phyloP scores from a whole-genome alignment of 2,329 filamentous ascomycete genomes.

The Mycosphaerella sp. region DNA sequence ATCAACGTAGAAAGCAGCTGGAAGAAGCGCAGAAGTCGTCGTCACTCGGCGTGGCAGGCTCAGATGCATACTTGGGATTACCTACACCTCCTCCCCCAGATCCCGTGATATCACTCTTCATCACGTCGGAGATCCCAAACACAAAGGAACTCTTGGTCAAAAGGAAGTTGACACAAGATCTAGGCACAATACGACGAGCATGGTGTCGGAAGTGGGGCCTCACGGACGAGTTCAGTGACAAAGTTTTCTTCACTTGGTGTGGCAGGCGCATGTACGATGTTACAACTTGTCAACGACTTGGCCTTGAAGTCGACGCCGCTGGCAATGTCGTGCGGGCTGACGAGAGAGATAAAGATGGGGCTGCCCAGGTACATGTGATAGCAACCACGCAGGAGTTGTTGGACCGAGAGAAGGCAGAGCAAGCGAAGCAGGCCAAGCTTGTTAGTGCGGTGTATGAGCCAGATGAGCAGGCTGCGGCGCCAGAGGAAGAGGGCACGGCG shows the following conservation, averaged over 20 bases:
- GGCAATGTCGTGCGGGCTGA: slow-evolving; percentile 40
- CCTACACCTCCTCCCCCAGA: slow-evolving; percentile 36
- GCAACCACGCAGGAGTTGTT: slow-evolving; percentile 66
- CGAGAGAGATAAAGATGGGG: slow-evolving; percentile 45
- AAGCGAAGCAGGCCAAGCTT: slow-evolving; percentile 31
- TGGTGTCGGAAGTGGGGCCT: slow-evolving; percentile 63
- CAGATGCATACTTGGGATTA: slow-evolving; percentile 1
- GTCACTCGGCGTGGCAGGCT: slow-evolving; percentile 7
- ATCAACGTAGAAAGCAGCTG: slow-evolving; percentile 9
- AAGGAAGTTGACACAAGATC: slow-evolving; percentile 59
- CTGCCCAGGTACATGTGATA: slow-evolving; percentile 63
- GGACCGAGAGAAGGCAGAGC: slow-evolving; percentile 46
- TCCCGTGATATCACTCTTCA: slow-evolving; percentile 56
- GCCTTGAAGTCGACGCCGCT: slow-evolving; percentile 47
- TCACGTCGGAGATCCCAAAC: slow-evolving; percentile 60
- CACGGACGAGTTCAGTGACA: slow-evolving; percentile 43
- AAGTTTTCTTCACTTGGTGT: slow-evolving; percentile 74
- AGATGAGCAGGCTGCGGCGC: slow-evolving; percentile 8
- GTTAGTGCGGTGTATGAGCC: slow-evolving; percentile 3
- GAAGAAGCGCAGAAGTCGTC: slow-evolving; percentile 10
- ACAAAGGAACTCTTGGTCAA: slow-evolving; percentile 58
- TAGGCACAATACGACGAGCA: slow-evolving; percentile 60
- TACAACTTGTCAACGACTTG: slow-evolving; percentile 66
- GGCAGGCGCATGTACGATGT: slow-evolving; percentile 64
- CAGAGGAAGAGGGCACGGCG: slow-evolving; percentile 12